phyloP scores from a whole-genome alignment of 768 basidiomycete species.

The Tricholoma flavovirens region DNA sequence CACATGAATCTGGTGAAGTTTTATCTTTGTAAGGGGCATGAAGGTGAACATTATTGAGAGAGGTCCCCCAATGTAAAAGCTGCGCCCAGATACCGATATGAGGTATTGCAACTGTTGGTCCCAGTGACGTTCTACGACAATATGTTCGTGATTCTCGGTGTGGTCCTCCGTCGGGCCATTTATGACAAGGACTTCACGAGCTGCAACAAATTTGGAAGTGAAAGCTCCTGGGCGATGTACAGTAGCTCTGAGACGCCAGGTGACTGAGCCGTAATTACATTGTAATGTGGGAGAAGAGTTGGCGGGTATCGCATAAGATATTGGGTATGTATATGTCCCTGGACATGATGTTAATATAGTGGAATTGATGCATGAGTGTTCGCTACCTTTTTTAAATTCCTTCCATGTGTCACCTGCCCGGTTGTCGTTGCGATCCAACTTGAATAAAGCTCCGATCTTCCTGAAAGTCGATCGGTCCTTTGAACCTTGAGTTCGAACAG shows the following conservation, averaged over 20 bases:
- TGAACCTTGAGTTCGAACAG: slow-evolving; percentile 13
- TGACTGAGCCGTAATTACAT: slow-evolving; percentile 70
- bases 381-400: slow-evolving; percentile 79
- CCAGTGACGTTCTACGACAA: slow-evolving; percentile 87
- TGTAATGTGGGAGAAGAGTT: slow-evolving; percentile 72
- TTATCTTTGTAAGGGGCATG: slow-evolving; percentile 80
- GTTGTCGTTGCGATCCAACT: slow-evolving; percentile 32
- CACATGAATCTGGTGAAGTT: slow-evolving; percentile 67
- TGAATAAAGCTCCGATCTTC: slow-evolving; percentile 36
- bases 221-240: slow-evolving; percentile 84
- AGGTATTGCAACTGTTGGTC: slow-evolving; percentile 82
- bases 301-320: slow-evolving; percentile 82
- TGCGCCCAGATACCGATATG: slow-evolving; percentile 66
- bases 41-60: slow-evolving; percentile 78
- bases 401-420: slow-evolving; percentile 62
- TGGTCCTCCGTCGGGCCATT: slow-evolving; percentile 76
- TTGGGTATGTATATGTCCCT: slow-evolving; percentile 93
- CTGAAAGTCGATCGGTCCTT: slow-evolving; percentile 30
- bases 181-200: slow-evolving; percentile 70
- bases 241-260: slow-evolving; percentile 74
- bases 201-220: slow-evolving; percentile 60
- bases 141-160: slow-evolving; percentile 74
- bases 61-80: slow-evolving; percentile 77
- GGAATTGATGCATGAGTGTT: slow-evolving; percentile 1
- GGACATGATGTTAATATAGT: slow-evolving; percentile 1